A percentile compares a stretch with the other conserved stretches of the same genome.
phyloP scores from a whole-genome alignment of 2,329 filamentous ascomycete genomes.

The Lachnellula subtilissima region DNA sequence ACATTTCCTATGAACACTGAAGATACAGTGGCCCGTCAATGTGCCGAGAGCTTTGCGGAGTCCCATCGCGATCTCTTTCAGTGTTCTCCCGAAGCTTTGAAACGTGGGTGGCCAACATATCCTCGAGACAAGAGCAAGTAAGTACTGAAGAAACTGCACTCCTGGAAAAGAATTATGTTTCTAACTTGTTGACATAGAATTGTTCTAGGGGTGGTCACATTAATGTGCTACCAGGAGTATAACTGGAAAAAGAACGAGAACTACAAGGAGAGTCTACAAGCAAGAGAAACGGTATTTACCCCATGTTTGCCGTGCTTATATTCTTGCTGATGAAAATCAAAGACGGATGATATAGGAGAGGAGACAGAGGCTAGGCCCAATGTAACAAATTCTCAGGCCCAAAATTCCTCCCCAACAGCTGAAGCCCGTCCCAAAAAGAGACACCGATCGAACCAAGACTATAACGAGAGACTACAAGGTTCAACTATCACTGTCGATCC shows the following conservation, averaged over 20 bases:
- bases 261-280: background rate
- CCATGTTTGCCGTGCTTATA: background rate
- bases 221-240: conserved; percentile 4
- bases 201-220: background rate
- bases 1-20: background rate
- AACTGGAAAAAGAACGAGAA: conserved; percentile 2
- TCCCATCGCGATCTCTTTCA: background rate
- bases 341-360: background rate
- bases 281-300: background rate
- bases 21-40: background rate
- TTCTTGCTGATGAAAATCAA: background rate
- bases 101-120: conserved; percentile 3
- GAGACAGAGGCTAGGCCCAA: background rate
- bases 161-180: background rate
- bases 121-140: conserved; percentile 1
- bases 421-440: too few relatives aligned
- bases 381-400: too few relatives aligned
- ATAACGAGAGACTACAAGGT: too few relatives aligned
- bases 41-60: background rate
- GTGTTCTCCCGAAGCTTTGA: background rate
- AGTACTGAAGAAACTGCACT: background rate
- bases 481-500: too few relatives aligned
- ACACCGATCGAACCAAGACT: too few relatives aligned
- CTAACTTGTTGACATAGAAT: background rate
- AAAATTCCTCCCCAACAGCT: too few relatives aligned